A percentile compares a stretch with the other conserved stretches of the same genome.
Evolutionary conservation across 257 asterid genomes (phyloP).

Genomic region (Penstemon davidsonii): DNA sequence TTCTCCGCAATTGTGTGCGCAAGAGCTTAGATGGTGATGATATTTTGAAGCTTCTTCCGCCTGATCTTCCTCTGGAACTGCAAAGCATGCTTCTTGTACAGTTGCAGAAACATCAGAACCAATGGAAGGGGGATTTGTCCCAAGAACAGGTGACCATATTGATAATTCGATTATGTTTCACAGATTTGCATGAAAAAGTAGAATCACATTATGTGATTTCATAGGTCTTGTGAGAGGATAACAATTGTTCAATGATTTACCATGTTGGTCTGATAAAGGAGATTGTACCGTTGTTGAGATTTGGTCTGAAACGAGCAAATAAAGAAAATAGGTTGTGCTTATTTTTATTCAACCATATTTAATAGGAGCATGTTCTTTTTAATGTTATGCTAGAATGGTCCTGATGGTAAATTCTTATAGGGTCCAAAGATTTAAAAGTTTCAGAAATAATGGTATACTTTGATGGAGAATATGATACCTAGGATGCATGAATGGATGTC

Average conservation of each 20-base stretch:
- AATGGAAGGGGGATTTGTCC: constrained; percentile 41
- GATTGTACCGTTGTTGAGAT: background rate
- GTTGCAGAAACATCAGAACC: constrained; percentile 37
- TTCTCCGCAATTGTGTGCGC: constrained; percentile 36
- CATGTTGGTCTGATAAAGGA: background rate
- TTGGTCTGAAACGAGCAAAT: background rate
- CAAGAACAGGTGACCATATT: constrained; percentile 35
- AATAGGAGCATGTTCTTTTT: too few species aligned
- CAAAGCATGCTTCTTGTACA: constrained; percentile 35
- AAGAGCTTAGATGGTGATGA: constrained; percentile 29
- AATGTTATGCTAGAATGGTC: too few species aligned
- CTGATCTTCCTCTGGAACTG: constrained; percentile 39
- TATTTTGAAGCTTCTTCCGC: constrained; percentile 45
- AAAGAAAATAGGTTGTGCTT: background rate
- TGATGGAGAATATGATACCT: too few species aligned
- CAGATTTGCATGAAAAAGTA: background rate
- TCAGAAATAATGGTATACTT: too few species aligned
- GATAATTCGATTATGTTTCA: background rate
- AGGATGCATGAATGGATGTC: too few species aligned
- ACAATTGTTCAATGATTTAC: background rate
- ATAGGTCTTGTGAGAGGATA: background rate
- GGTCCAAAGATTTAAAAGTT: too few species aligned
- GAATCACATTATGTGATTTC: background rate
- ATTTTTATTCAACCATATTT: too few species aligned
- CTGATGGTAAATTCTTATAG: too few species aligned